These are phyloP conservation scores for Coniochaeta hoffmannii DNA, from an alignment of 2,329 filamentous ascomycete genomes.

Conservation along the genomic window DNA sequence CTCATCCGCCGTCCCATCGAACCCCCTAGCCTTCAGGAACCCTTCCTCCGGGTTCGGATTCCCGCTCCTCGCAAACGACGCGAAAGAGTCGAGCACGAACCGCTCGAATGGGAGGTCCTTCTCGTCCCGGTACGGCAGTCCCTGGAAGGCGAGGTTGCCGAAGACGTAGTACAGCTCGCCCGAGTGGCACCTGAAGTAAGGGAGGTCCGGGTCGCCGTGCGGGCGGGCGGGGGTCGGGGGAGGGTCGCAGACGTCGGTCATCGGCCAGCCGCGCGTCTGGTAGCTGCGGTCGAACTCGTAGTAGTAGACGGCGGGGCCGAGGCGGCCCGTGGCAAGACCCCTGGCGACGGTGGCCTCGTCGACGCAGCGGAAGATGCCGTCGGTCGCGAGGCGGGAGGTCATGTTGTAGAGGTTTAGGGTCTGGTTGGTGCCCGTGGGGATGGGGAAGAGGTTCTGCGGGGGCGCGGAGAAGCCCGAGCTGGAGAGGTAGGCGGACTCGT, in stretches of 20 bases:
- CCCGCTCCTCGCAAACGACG: constrained; percentile 39
- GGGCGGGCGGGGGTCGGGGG: constrained; percentile 25
- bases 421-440: constrained; percentile 35
- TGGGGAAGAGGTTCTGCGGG: constrained; percentile 38
- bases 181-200: constrained; percentile 49
- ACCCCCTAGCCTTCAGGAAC: constrained; percentile 36
- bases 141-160: constrained; percentile 36
- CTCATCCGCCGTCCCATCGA: constrained; percentile 19
- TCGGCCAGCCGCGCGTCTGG: constrained; percentile 44
- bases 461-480: constrained; percentile 23
- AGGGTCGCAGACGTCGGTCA: constrained; percentile 39
- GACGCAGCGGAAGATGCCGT: constrained; percentile 52
- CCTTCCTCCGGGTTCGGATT: constrained; percentile 40
- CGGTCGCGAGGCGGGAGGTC: constrained; percentile 46
- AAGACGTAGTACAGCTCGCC: constrained; percentile 48
- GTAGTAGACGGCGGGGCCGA: constrained; percentile 42
- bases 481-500: constrained; percentile 24
- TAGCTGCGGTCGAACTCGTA: constrained; percentile 55
- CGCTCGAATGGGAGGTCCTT: constrained; percentile 28
- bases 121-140: constrained; percentile 36
- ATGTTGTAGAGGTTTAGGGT: constrained; percentile 50
- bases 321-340: constrained; percentile 33
- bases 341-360: constrained; percentile 51
- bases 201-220: constrained; percentile 31
- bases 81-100: constrained; percentile 39